phyloP scores from a whole-genome alignment of 345 rosid species.

The Gossypioides kirkii region DNA sequence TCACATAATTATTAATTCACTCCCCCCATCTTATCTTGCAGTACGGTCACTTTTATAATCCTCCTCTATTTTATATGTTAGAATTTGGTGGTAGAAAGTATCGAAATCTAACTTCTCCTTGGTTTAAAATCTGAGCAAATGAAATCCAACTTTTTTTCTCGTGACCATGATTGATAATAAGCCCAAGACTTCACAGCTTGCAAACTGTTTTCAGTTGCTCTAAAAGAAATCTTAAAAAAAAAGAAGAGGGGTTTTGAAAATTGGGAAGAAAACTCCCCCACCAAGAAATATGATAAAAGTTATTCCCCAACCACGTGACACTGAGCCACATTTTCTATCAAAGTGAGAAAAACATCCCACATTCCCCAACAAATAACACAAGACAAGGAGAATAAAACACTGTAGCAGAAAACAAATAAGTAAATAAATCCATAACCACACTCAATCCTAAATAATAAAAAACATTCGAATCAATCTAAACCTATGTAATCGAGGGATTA shows the following conservation, averaged over 20 bases:
- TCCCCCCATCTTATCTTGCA: neutral
- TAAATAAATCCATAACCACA: neutral
- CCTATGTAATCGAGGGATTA: conserved; percentile 3
- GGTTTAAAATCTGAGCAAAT: neutral
- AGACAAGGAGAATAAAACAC: conserved; percentile 26
- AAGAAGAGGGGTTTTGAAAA: conserved; percentile 1
- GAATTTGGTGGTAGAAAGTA: neutral
- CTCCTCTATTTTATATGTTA: neutral
- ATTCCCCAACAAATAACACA: conserved; percentile 17
- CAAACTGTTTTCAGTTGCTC: conserved; percentile 14
- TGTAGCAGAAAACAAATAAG: conserved; percentile 12
- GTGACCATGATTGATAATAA: neutral
- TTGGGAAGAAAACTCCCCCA: conserved; percentile 14
- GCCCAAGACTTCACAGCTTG: conserved; percentile 1
- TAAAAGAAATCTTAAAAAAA: conserved; percentile 10
- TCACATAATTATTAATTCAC: neutral
- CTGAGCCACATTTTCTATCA: conserved; percentile 10
- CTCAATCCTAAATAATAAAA: neutral
- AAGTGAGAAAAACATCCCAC: neutral
- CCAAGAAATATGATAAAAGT: conserved; percentile 12
- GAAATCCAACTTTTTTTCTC: neutral
- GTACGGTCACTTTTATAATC: neutral
- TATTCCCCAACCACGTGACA: conserved; percentile 32
- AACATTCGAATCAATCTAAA: neutral
- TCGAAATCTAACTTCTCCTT: conserved; percentile 2